Base-by-base conservation (phyloP, 257 asterid species). In the Solanum etuberosum region DNA sequence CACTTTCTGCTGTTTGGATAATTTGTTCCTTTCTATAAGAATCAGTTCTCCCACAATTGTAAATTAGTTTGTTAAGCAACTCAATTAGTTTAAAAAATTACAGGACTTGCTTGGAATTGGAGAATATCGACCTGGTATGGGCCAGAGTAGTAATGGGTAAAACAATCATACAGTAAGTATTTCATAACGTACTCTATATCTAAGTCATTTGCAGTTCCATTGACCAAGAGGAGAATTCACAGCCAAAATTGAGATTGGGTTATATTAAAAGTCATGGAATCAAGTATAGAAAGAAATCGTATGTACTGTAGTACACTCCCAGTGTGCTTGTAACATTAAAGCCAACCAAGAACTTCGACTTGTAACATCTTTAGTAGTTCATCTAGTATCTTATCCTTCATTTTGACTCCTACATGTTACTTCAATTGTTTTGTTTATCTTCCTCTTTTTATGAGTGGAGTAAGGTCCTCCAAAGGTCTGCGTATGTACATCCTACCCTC, bases 101-200 rank as follows among this genome's bases (percentile, higher is more conserved):
- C 95, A 97, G 98, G 99, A 97, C 92, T 93, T 97, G 91, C 98
- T 97, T 40, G 99, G 99, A 68, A 95, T 97, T 59, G 99, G 99
- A 87, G 98, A 97, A 91, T 97, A 94, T 89, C 94, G 95, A 18
- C 94, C 98, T 43, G 97, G 95, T 34, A 92, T 91, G 65, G 89
- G 89, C 92, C 94, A 77, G 61, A 46, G 89, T 91, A 65, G 85
- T 84, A 86, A 89, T 88, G 57, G 88, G 32, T 91, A 89, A 87
- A 27, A 78, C 25, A 78, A 78, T 78, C 16, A 16, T 42, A 42
- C 14, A 2, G 61, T 76, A n/a, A 3, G 34, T 77, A 27, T 2
- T 23, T 6, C 54, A 23, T 23, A 23, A 15, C 9, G 15, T 15
- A 5, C 84, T 77, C 38, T 27, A 27, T 78, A 42, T 13, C 16